Evolutionary conservation across 2,329 filamentous ascomycete genomes (phyloP).

Genomic region (Epichloe aotearoae): DNA sequence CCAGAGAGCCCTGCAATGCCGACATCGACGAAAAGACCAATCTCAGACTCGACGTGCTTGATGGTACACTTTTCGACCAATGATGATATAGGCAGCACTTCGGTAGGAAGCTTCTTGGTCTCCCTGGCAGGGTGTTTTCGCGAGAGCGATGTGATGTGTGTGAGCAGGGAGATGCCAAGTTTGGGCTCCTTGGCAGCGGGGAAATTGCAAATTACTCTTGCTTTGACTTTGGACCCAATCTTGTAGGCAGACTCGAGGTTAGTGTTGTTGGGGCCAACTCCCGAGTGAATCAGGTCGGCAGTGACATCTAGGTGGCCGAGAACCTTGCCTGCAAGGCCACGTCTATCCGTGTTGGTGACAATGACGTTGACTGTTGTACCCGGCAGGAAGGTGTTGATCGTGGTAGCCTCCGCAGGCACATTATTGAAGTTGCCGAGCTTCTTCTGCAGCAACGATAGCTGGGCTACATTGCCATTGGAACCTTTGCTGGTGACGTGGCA

Average conservation of each 20-base stretch:
- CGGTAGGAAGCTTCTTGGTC: constrained; percentile 35
- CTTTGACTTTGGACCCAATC: constrained; percentile 71
- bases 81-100: constrained; percentile 56
- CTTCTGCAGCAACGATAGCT: constrained; percentile 63
- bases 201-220: constrained; percentile 78
- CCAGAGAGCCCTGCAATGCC: constrained; percentile 53
- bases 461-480: constrained; percentile 69
- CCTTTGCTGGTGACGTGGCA: constrained; percentile 67
- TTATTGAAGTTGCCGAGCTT: constrained; percentile 55
- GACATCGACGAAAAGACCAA: constrained; percentile 70
- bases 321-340: constrained; percentile 77
- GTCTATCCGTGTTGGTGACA: constrained; percentile 58
- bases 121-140: constrained; percentile 26
- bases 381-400: constrained; percentile 79
- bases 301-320: constrained; percentile 87
- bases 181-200: constrained; percentile 67
- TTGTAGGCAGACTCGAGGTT: constrained; percentile 70
- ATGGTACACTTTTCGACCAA: constrained; percentile 68
- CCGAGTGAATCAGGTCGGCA: constrained; percentile 81
- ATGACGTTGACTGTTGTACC: constrained; percentile 83
- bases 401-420: constrained; percentile 62
- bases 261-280: constrained; percentile 52
- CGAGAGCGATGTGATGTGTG: constrained; percentile 61
- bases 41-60: constrained; percentile 61
- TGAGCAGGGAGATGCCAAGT: constrained; percentile 74